Conservation (phyloP, 2,329 filamentous ascomycete genomes). For the Zymoseptoria tritici region DNA sequence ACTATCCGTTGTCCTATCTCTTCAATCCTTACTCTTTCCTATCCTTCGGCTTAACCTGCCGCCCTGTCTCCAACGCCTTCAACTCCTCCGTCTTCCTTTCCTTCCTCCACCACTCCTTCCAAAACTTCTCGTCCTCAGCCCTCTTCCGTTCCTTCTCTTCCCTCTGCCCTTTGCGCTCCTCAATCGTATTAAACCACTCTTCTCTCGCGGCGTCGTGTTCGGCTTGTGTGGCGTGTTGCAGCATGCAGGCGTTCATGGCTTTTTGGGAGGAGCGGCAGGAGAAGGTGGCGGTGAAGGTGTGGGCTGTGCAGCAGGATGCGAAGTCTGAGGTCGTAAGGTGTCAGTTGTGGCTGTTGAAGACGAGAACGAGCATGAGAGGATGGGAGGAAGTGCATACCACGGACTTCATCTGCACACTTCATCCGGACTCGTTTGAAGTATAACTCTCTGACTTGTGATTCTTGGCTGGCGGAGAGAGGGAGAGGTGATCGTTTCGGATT, state of each 20-base stretch:
- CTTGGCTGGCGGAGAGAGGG: conserved; percentile 73
- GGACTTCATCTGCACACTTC: conserved; percentile 57
- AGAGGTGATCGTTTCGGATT: conserved; percentile 60
- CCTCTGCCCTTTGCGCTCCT: conserved; percentile 61
- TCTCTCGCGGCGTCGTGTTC: conserved; percentile 83
- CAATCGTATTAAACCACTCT: conserved; percentile 80
- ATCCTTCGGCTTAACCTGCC: background rate
- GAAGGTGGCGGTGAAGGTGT: conserved; percentile 83
- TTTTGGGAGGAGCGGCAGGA: conserved; percentile 71
- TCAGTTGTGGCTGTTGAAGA: too few relatives aligned
- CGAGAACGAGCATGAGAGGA: background rate
- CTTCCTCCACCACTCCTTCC: conserved; percentile 46
- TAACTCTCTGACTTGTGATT: conserved; percentile 71
- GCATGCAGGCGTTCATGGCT: conserved; percentile 92
- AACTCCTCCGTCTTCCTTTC: conserved; percentile 20
- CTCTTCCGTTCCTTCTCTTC: conserved; percentile 48
- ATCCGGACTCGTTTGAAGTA: conserved; percentile 72
- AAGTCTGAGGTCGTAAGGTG: conserved; percentile 55
- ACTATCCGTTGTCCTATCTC: background rate
- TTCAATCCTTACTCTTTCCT: background rate
- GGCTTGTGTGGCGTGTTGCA: conserved; percentile 70
- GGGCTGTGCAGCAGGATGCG: conserved; percentile 77
- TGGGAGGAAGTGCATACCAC: conserved; percentile 30
- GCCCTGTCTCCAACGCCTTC: background rate
- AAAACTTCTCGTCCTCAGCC: conserved; percentile 38